A percentile compares a stretch with the other conserved stretches of the same genome.
Conservation (phyloP, 208 protist genomes). For the Giardia duodenalis region DNA sequence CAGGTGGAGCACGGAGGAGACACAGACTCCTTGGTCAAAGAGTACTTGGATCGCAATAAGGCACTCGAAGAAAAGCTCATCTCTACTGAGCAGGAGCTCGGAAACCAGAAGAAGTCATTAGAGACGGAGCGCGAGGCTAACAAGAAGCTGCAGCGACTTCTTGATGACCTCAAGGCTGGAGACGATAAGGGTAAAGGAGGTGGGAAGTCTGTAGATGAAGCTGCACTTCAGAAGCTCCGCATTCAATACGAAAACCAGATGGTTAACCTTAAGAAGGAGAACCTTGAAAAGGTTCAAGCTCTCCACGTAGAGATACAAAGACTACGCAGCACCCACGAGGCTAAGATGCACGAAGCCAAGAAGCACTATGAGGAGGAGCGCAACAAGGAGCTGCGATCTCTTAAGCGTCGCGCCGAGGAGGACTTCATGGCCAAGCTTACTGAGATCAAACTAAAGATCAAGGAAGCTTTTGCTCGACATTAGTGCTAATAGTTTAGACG, state of each 20-base stretch:
- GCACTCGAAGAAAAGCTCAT: neutral
- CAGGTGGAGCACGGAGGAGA: neutral
- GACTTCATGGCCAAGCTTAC: neutral
- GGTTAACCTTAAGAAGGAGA: neutral
- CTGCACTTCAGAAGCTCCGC: neutral
- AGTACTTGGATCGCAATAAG: neutral
- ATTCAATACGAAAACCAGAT: slow-evolving; percentile 10
- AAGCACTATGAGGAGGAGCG: neutral
- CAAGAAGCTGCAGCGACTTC: neutral
- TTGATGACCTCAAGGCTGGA: neutral
- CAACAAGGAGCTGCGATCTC: neutral
- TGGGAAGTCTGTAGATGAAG: neutral
- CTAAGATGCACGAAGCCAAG: neutral
- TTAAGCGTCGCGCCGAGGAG: neutral
- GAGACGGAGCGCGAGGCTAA: neutral
- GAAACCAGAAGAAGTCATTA: neutral
- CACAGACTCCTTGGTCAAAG: neutral
- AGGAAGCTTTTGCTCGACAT: too few species aligned
- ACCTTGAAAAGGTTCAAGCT: neutral
- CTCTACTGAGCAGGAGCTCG: neutral
- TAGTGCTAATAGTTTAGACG: too few species aligned
- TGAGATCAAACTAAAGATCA: too few species aligned
- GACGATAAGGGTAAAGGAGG: neutral
- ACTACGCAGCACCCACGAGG: neutral
- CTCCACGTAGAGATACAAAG: neutral